Base-by-base conservation (phyloP, 768 basidiomycete species). In the Boletus rufocinnamomeus region DNA sequence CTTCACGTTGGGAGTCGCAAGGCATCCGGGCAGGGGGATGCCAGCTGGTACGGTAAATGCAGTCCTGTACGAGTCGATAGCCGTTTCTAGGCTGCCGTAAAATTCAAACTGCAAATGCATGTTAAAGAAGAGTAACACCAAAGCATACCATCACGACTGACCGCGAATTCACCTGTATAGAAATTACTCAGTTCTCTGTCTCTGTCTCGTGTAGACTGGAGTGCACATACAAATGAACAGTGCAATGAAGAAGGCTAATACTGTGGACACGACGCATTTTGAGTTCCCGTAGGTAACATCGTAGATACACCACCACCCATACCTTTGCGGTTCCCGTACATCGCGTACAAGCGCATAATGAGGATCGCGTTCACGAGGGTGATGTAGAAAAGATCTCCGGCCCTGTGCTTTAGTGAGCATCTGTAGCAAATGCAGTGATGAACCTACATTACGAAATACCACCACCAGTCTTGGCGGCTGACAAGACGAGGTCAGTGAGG, bases 381-480 rank as follows among this genome's bases (percentile, higher is more conserved):
- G 23, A 45, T 48, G 37, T 30, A 55, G 17, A 55, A 55, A 6
- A 48, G 38, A 28, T 55, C 46, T 37, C 54, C 54, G 21, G 37
- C 47, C 54, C 54, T 55, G 32, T 10, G 11, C 4, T 27, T 14
- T 28, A 28, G n/a, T n/a, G n/a, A n/a, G n/a, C n/a, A n/a, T n/a
- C n/a, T n/a, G n/a, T n/a, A n/a, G n/a, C n/a, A n/a, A n/a, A n/a
- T n/a, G n/a, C n/a, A n/a, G n/a, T n/a, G n/a, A n/a, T n/a, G n/a
- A n/a, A n/a, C n/a, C n/a, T n/a, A n/a, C n/a, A n/a, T n/a, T n/a
- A n/a, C n/a, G n/a, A n/a, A n/a, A n/a, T n/a, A n/a, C n/a, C n/a
- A 6, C 6, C 3, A 28, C 3, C 28, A 28, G 3, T 3, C 6
- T 3, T 28, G 6, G 28, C 28, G n/a, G n/a, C n/a, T n/a, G n/a